Conservation (phyloP, 2,329 filamentous ascomycete genomes). For the Lithohypha guttulata region DNA sequence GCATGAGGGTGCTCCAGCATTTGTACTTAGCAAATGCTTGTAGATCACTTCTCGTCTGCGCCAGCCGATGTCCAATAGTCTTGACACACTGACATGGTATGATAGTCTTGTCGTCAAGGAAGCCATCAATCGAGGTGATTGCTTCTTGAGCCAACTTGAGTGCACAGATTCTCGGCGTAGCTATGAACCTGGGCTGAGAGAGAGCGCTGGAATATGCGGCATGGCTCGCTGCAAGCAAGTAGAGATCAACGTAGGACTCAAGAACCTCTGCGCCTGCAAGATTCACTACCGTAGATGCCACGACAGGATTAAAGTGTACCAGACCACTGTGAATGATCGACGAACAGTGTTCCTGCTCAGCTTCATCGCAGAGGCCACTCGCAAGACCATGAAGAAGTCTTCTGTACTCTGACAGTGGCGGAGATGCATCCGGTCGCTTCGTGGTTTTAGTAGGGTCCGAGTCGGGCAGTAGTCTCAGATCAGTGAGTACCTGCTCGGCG, state of each 20-base stretch:
- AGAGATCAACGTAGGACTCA: slow-evolving; percentile 17
- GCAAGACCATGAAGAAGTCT: too few relatives aligned
- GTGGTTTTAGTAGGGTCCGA: neutral
- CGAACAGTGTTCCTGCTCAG: too few relatives aligned
- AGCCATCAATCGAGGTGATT: slow-evolving; percentile 12
- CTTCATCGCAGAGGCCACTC: too few relatives aligned
- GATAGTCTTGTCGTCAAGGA: slow-evolving; percentile 19
- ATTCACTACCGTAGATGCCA: slow-evolving; percentile 7
- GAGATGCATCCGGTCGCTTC: too few relatives aligned
- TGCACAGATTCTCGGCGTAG: slow-evolving; percentile 20
- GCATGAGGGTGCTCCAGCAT: slow-evolving; percentile 24
- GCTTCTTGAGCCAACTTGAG: slow-evolving; percentile 23
- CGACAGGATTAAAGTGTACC: neutral
- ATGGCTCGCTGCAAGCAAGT: slow-evolving; percentile 20
- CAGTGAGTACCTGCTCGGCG: too few relatives aligned
- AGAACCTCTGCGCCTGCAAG: too few relatives aligned
- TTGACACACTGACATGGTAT: slow-evolving; percentile 24
- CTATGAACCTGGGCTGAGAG: slow-evolving; percentile 6
- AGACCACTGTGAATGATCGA: neutral
- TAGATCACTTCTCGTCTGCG: slow-evolving; percentile 20
- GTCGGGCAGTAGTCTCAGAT: too few relatives aligned
- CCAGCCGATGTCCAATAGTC: slow-evolving; percentile 23
- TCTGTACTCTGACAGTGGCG: too few relatives aligned
- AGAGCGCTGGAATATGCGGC: slow-evolving; percentile 16
- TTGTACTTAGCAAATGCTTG: slow-evolving; percentile 17